phyloP scores from a whole-genome alignment of 345 rosid genomes.

The Eucalyptus marginata region DNA sequence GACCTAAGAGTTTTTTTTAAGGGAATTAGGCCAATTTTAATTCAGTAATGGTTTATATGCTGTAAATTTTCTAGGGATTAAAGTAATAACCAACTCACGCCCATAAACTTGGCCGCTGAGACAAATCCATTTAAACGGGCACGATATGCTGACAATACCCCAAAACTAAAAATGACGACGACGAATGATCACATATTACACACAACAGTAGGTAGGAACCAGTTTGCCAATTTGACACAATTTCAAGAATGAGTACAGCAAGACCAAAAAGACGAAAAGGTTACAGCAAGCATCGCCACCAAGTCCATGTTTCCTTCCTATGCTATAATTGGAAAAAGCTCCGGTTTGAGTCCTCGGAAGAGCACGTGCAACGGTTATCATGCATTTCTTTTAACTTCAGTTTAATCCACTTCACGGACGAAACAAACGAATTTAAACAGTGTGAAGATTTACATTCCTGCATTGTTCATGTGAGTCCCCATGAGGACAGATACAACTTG shows the following conservation, averaged over 20 bases:
- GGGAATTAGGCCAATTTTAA: neutral
- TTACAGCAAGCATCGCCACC: neutral
- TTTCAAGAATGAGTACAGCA: neutral
- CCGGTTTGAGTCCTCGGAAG: neutral
- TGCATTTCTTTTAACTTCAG: neutral
- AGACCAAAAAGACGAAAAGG: neutral
- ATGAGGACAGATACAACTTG: neutral
- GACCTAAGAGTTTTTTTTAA: neutral
- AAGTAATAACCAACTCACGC: neutral
- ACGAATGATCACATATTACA: neutral
- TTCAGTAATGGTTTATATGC: neutral
- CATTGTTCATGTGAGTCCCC: neutral
- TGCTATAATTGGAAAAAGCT: neutral
- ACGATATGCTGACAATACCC: neutral
- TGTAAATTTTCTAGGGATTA: neutral
- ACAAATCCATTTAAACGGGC: neutral
- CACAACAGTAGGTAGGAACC: neutral
- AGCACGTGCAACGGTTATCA: neutral
- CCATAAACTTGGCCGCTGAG: neutral
- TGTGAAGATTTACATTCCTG: neutral
- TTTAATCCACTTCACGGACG: neutral
- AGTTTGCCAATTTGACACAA: neutral
- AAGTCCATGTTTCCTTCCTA: neutral
- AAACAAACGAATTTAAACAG: neutral
- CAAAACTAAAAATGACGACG: neutral